phyloP scores from a whole-genome alignment of 192 early-diverging fungal genomes.

The Coemansia sp. region DNA sequence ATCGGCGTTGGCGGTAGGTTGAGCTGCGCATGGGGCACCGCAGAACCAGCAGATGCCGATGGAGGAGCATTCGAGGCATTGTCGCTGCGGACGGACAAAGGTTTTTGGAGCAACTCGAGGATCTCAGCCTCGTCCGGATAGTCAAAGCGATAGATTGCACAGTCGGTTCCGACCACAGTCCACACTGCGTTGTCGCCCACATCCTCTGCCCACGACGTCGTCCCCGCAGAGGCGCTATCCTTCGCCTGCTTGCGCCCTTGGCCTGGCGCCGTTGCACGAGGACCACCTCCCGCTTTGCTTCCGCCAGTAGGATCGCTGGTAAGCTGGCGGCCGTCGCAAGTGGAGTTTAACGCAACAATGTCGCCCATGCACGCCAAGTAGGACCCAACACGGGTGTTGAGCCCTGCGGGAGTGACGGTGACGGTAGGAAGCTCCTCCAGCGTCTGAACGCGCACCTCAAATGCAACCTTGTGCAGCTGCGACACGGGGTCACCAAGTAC shows the following conservation, averaged over 20 bases:
- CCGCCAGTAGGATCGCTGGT: slow-evolving; percentile 13
- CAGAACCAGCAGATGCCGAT: slow-evolving; percentile 28
- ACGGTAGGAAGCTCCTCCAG: slow-evolving; percentile 49
- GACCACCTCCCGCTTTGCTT: slow-evolving; percentile 4
- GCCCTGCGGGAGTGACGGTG: slow-evolving; percentile 45
- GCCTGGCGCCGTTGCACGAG: slow-evolving; percentile 20
- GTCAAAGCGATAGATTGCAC: slow-evolving; percentile 49
- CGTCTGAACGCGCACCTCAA: slow-evolving; percentile 64
- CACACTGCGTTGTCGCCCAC: slow-evolving; percentile 88
- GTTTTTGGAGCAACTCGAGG: slow-evolving; percentile 19
- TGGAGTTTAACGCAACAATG: slow-evolving; percentile 71
- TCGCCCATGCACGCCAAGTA: slow-evolving; percentile 77
- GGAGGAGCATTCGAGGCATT: slow-evolving; percentile 7
- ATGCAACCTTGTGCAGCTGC: slow-evolving; percentile 88
- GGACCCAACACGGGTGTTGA: slow-evolving; percentile 40
- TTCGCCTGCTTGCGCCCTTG: slow-evolving; percentile 41
- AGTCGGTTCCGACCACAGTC: slow-evolving; percentile 87
- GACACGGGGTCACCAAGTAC: slow-evolving; percentile 85
- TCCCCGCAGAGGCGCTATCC: slow-evolving; percentile 42
- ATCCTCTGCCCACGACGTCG: slow-evolving; percentile 71
- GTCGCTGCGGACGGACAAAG: background rate
- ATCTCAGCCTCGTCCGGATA: slow-evolving; percentile 32
- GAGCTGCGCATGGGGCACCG: slow-evolving; percentile 33
- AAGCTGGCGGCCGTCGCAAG: slow-evolving; percentile 42
- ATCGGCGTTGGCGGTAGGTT: slow-evolving; percentile 42